A percentile compares a stretch with the other conserved stretches of the same genome.
Evolutionary conservation across 192 early-diverging fungal genomes (phyloP).

Genomic region (Gaertneriomyces semiglobifer): DNA sequence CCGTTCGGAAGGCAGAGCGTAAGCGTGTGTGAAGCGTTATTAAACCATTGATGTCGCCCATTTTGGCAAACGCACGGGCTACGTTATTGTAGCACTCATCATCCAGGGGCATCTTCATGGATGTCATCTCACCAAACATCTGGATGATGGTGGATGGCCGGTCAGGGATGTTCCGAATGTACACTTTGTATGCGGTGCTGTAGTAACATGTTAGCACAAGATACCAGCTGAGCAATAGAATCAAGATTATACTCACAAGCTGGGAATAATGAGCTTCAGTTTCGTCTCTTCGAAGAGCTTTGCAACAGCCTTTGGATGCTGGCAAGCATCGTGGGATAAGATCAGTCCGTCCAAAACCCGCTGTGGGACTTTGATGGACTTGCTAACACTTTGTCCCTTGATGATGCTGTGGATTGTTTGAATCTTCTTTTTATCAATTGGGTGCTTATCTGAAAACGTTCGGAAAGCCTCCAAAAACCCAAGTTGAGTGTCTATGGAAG

Average conservation of each 20-base stretch:
- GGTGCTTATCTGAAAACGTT: neutral
- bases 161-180: neutral
- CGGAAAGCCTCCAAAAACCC: conserved; percentile 20
- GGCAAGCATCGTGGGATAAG: conserved; percentile 17
- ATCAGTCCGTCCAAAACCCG: conserved; percentile 5
- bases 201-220: neutral
- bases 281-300: conserved; percentile 13
- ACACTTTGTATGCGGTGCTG: conserved; percentile 2
- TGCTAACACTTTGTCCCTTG: neutral
- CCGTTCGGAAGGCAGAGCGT: neutral
- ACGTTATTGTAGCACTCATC: neutral
- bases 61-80: neutral
- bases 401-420: conserved; percentile 1
- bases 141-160: neutral
- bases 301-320: conserved; percentile 14
- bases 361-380: neutral
- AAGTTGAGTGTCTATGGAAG: neutral
- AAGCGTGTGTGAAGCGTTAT: neutral
- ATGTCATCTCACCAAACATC: neutral
- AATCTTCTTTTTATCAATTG: conserved; percentile 5
- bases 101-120: neutral
- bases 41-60: neutral
- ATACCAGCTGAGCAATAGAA: neutral
- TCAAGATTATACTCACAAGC: neutral
- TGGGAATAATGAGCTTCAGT: neutral